A percentile compares a stretch with the other conserved stretches of the same genome.
These are phyloP conservation scores for Verruconis gallopava DNA, from an alignment of 2,329 filamentous ascomycete genomes.

Conservation along the genomic window DNA sequence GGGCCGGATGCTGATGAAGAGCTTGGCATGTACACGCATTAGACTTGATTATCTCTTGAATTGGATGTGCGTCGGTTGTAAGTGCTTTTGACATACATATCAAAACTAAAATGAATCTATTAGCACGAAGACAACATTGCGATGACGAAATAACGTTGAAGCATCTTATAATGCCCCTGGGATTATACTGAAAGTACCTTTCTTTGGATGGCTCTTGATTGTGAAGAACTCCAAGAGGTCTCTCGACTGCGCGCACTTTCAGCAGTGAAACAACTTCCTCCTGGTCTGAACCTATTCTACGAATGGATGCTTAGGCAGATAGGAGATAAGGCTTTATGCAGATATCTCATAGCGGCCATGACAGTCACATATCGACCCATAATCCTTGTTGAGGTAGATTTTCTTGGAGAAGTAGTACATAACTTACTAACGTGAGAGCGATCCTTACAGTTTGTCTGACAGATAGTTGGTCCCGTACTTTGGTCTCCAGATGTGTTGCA, in stretches of 20 bases:
- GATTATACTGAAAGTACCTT: constrained; percentile 29
- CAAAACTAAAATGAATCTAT: constrained; percentile 18
- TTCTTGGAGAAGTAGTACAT: no score
- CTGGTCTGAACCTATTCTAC: constrained; percentile 27
- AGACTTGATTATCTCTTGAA: constrained; percentile 21
- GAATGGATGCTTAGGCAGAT: constrained; percentile 26
- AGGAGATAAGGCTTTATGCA: no score
- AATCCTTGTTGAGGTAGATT: no score
- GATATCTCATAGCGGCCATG: no score
- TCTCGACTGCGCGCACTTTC: constrained; percentile 11
- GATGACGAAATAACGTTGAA: constrained; percentile 11
- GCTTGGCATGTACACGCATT: constrained; percentile 16
- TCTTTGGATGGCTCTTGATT: constrained; percentile 33
- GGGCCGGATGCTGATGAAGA: constrained; percentile 23
- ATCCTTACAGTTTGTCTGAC: no score
- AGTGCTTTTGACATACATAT: constrained; percentile 28
- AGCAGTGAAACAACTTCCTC: constrained; percentile 19
- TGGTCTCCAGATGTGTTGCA: no score
- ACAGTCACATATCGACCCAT: no score
- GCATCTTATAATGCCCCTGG: constrained; percentile 16
- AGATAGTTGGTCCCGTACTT: no score
- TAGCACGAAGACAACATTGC: constrained; percentile 19
- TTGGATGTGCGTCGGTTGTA: constrained; percentile 24
- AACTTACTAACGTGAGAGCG: no score
- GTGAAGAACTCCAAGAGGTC: constrained; percentile 19